Base-by-base conservation (phyloP, 805 yeast genomes). In the Saccharomyces jurei region DNA sequence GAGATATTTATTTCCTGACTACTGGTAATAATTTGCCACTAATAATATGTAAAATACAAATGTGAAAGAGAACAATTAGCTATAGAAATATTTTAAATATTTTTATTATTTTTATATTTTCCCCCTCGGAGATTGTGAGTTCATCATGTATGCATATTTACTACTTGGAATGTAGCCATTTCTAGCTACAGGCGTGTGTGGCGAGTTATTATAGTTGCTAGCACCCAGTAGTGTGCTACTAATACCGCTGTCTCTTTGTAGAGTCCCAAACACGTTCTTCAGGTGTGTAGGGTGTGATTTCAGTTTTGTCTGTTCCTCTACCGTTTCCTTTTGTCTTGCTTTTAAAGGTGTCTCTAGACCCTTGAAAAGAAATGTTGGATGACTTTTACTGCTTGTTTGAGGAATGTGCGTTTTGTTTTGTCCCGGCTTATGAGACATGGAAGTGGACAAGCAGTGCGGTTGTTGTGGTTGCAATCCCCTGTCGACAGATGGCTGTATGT, bases 1-100 rank as follows among this genome's bases (percentile, higher is more conserved):
- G 82, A 90, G 87, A 71, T 94, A 70, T 69, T 75, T 94, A 63
- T 89, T 87, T 77, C 98, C 98, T 10, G 96, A 91, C 36, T 87
- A 91, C 75, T 90, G 94, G 95, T 86, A 83, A 53, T 55, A 62
- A 46, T 14, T 14, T 31, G 21, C 17, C 26, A 27, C 46, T 13
- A 25, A 21, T 52, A 58, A 60, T 28, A 53, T 53, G 26, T 25
- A 28, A 13, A 6, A 48, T 26, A 17, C n/a, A 41, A 21, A 26
- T 30, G 29, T 8, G 48, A 26, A 22, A 51, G 22, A 5, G 47
- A 47, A 50, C 28, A 46, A 14, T 29, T 27, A 48, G 25, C 22
- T 31, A 28, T 36, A 21, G 25, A 17, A 49, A 6, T 28, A 14
- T n/a, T 17, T 36, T 27, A 10, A 14, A 10, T 13, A 3, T 14